These are phyloP conservation scores for Alisma plantagoaquatica DNA, from an alignment of 106 monocot genomes.

Conservation along the genomic window DNA sequence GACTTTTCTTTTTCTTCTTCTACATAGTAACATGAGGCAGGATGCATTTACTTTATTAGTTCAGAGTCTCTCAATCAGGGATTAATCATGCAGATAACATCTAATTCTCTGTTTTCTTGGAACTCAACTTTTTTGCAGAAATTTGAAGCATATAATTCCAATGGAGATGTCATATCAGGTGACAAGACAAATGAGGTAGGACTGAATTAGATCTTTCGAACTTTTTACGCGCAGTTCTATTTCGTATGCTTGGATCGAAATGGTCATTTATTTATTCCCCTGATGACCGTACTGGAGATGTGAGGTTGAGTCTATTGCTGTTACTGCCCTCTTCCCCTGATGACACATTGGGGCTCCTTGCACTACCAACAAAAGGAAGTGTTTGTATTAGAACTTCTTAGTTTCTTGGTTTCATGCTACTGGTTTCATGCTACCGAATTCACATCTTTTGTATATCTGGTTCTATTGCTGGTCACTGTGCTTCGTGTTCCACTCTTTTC, in stretches of 20 bases:
- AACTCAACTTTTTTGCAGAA: conserved; percentile 30
- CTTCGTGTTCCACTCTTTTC: too few species aligned
- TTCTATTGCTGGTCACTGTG: too few species aligned
- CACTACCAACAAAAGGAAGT: too few species aligned
- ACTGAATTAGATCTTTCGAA: neutral
- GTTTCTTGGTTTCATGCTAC: too few species aligned
- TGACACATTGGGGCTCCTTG: neutral
- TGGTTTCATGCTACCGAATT: too few species aligned
- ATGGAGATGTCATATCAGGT: conserved; percentile 70
- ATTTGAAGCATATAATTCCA: conserved; percentile 91
- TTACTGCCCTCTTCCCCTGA: neutral
- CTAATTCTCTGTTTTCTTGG: neutral
- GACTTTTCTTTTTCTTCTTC: too few species aligned
- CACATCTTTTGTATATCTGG: too few species aligned
- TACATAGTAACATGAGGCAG: too few species aligned
- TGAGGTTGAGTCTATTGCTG: neutral
- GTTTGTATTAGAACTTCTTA: too few species aligned
- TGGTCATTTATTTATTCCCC: too few species aligned
- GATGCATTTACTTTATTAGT: too few species aligned
- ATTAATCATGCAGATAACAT: neutral
- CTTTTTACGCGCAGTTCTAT: neutral
- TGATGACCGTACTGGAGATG: too few species aligned
- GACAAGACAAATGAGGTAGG: conserved; percentile 88
- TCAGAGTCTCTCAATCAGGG: neutral
- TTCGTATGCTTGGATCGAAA: neutral